Evolutionary conservation across 345 rosid genomes (phyloP), one percentile per base, ranked within the genome.

Genomic region (Clausena lansium): DNA sequence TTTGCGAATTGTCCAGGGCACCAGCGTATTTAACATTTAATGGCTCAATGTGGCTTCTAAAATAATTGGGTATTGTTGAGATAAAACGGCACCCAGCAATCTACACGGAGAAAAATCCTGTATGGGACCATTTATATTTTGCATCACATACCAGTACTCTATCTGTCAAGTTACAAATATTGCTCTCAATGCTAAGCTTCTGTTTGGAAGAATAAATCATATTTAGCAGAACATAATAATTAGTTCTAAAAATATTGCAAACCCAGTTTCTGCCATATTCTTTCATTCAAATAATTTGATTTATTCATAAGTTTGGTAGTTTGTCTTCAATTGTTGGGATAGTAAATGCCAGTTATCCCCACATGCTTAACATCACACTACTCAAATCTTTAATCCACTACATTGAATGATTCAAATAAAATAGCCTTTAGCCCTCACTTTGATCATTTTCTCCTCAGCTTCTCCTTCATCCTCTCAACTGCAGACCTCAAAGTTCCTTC

Each of bases 381-480:
- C 1, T 10, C 70, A 77, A 63, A 22, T 52, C 22, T 45, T 70
- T 14, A 13, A 14, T 61, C 58, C 45, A 67, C 7, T 11, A 65
- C 66, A 61, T 77, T 27, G 22, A 9, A 52, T 60, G 8, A 39
- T 24, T 9, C 2, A 52, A 54, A 61, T 30, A 61, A 64, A 70
- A 9, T 41, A 64, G 55, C 64, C 30, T 75, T 17, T 66, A 4
- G 19, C 67, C 11, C 1, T 45, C 50, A 74, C 8, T 45, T 33
- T 62, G 38, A 63, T 87, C 84, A 87, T 55, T 77, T 86, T 76
- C 74, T 86, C 88, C 83, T 90, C 77, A 96, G 91, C 86, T 91
- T 96, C 83, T 64, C 84, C 85, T 90, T 91, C 99, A 96, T 94
- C 81, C 97, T 91, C 83, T 89, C 92, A 3, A 96, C 93, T 0